Evolutionary conservation across 2,329 filamentous ascomycete species (phyloP), one percentile per base, ranked within the genome.

Genomic region (Pseudopithomyces maydicus): DNA sequence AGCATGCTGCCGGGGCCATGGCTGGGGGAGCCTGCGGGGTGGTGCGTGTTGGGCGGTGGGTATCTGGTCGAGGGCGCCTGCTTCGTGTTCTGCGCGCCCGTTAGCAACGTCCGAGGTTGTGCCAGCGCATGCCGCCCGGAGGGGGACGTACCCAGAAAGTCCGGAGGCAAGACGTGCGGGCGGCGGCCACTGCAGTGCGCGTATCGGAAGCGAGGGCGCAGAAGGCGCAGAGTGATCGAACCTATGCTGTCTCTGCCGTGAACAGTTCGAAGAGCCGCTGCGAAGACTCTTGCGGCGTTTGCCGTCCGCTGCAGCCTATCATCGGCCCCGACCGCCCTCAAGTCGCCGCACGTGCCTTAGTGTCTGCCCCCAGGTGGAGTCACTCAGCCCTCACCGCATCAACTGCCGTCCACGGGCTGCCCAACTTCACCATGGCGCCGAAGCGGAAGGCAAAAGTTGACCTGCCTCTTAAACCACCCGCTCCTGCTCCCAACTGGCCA

Each of bases 401-500:
- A 29, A 5, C 4, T 29, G 8, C 26, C 5, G 8, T 8, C 38
- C 19, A 15, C 11, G n/a, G 4, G 10, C 11, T 17, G 38, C 38
- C 7, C 38, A 17, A 19, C n/a, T 17, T 19, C n/a, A 19, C n/a
- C 38, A 41, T 41, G 38, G 15, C 19, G 11, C 41, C 41, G 11
- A 43, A 43, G 41, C 22, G n/a, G 49, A 74, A 69, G 53, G 57
- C 38, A 39, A 72, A 68, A 59, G 51, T 43, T 17, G 48, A 54
- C 6, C 22, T 53, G 12, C 12, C 54, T 14, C 22, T 42, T 39
- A 61, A 62, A 39, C 44, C 55, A 10, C 44, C 59, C 11, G 59
- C 80, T 33, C 84, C 84, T 29, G 59, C 80, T 35, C 84, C 84
- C 46, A 80, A 88, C 68, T 94, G 91, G 91, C 91, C 91, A 35